Evolutionary conservation across 2,329 filamentous ascomycete genomes (phyloP).

Genomic region (Rutstroemia sp.): DNA sequence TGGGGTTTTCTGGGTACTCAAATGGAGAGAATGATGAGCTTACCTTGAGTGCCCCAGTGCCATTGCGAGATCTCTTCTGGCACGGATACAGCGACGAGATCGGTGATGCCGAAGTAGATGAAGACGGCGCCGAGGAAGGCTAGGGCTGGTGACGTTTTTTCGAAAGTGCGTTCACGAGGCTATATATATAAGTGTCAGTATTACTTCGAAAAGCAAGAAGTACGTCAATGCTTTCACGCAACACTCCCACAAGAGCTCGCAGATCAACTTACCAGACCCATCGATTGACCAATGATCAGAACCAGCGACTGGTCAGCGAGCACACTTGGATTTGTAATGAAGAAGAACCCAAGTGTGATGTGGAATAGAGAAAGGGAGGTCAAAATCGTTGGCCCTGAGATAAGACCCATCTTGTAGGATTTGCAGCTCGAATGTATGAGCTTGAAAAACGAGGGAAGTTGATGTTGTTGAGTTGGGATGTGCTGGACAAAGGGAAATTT

Average conservation of each 20-base stretch:
- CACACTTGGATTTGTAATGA: slow-evolving; percentile 64
- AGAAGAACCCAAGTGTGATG: slow-evolving; percentile 74
- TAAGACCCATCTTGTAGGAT: slow-evolving; percentile 59
- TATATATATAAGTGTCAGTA: slow-evolving; percentile 28
- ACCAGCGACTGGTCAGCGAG: slow-evolving; percentile 76
- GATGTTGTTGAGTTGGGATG: not conserved
- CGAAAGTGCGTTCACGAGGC: slow-evolving; percentile 62
- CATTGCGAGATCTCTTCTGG: slow-evolving; percentile 58
- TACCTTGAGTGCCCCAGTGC: slow-evolving; percentile 58
- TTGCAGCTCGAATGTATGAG: not conserved
- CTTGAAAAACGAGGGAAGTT: not conserved
- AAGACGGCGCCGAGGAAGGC: slow-evolving; percentile 67
- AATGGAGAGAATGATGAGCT: slow-evolving; percentile 49
- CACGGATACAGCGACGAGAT: slow-evolving; percentile 59
- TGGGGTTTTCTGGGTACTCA: not conserved
- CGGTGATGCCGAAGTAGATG: slow-evolving; percentile 50
- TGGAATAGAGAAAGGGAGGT: slow-evolving; percentile 78
- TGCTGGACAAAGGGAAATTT: not conserved
- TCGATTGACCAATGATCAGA: slow-evolving; percentile 72
- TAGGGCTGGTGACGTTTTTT: slow-evolving; percentile 60
- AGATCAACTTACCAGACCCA: slow-evolving; percentile 59
- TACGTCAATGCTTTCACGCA: too few species aligned
- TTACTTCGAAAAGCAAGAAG: not conserved
- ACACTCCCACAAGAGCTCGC: too few species aligned
- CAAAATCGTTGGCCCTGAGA: slow-evolving; percentile 75